Evolutionary conservation across 805 yeast species (phyloP).

Genomic region (Scheffersomyces stipitis): DNA sequence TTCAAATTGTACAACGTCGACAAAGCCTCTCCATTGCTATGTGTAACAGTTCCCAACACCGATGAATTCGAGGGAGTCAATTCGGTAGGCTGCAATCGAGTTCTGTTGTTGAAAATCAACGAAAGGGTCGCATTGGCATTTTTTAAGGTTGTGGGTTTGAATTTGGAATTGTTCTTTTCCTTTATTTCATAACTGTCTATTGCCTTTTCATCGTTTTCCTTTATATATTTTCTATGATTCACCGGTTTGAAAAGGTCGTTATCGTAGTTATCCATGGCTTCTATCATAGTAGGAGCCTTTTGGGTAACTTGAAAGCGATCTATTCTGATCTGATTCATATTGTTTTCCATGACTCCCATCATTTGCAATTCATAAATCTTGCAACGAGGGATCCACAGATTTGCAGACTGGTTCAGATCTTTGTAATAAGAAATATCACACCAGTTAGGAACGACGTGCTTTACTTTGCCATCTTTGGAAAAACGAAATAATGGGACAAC

Average conservation of each 20-base stretch:
- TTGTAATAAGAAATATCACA: constrained; percentile 91
- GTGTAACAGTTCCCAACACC: constrained; percentile 39
- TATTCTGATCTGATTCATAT: constrained; percentile 66
- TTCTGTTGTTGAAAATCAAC: constrained; percentile 21
- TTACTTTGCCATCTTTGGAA: constrained; percentile 44
- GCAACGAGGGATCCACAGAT: constrained; percentile 90
- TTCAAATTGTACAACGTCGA: constrained; percentile 38
- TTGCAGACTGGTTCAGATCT: constrained; percentile 43
- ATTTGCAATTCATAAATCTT: constrained; percentile 93
- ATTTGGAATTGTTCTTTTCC: constrained; percentile 3
- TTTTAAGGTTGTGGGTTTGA: constrained; percentile 14
- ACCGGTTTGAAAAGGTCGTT: constrained; percentile 47
- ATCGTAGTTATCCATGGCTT: constrained; percentile 72
- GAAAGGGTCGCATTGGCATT: constrained; percentile 26
- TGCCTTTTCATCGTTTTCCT: neutral
- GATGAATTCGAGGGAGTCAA: constrained; percentile 32
- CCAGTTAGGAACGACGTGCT: constrained; percentile 91
- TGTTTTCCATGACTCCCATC: constrained; percentile 98
- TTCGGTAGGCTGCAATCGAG: constrained; percentile 17
- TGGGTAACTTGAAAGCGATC: constrained; percentile 49
- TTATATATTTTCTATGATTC: constrained; percentile 5
- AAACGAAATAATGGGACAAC: constrained; percentile 86
- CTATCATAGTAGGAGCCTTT: constrained; percentile 44
- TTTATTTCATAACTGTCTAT: neutral
- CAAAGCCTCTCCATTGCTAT: constrained; percentile 30